A percentile compares a stretch with the other conserved stretches of the same genome.
These are phyloP conservation scores for Auriscalpium microsporum DNA, from an alignment of 768 basidiomycete genomes.

Conservation along the genomic window DNA sequence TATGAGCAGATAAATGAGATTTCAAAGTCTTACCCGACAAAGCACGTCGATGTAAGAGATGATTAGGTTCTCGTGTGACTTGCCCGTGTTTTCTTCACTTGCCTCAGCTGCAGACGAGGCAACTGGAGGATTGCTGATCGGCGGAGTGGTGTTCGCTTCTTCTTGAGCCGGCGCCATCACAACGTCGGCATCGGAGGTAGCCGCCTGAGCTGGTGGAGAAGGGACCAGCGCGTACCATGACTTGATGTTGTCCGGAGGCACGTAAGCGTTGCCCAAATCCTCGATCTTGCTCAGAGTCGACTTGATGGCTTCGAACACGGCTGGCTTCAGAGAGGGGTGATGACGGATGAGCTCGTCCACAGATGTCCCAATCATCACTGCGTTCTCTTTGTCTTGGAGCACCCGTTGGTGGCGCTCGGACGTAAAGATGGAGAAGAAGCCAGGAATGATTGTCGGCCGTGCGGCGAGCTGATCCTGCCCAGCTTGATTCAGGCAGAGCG, in stretches of 20 bases:
- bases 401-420: conserved; percentile 77
- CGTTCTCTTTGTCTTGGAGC: conserved; percentile 88
- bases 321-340: conserved; percentile 77
- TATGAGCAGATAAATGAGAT: background rate
- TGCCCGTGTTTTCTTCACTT: conserved; percentile 15
- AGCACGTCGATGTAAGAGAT: conserved; percentile 75
- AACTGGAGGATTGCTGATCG: background rate
- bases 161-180: conserved; percentile 10
- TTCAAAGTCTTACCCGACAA: conserved; percentile 48
- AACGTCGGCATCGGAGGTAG: conserved; percentile 8
- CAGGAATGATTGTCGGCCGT: conserved; percentile 75
- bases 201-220: background rate
- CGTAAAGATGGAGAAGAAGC: conserved; percentile 80
- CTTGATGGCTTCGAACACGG: conserved; percentile 73
- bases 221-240: conserved; percentile 58
- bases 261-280: conserved; percentile 56
- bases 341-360: conserved; percentile 96
- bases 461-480: conserved; percentile 76
- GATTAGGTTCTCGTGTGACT: conserved; percentile 65
- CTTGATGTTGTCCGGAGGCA: conserved; percentile 45
- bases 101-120: background rate
- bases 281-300: conserved; percentile 66
- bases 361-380: conserved; percentile 77
- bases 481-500: conserved; percentile 86
- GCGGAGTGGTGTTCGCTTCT: background rate